Evolutionary conservation across 352 stramenopile genomes (phyloP).

Genomic region (Pythium coloratum): DNA sequence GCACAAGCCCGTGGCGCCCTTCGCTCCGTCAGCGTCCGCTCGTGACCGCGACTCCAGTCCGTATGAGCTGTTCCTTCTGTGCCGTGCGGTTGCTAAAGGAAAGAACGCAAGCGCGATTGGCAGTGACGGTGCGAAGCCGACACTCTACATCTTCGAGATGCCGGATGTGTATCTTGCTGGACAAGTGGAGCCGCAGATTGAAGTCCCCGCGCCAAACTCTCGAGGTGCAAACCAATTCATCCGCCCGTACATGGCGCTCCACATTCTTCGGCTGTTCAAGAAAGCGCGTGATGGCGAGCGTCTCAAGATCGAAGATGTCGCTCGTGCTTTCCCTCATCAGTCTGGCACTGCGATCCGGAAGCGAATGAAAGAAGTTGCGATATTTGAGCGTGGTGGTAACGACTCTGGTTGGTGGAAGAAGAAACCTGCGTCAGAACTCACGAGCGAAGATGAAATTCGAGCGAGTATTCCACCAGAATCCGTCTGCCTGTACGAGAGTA

Average conservation of each 20-base stretch:
- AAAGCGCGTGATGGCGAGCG: slow-evolving; percentile 76
- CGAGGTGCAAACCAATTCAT: slow-evolving; percentile 84
- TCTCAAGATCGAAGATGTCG: slow-evolving; percentile 84
- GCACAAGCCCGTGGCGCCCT: slow-evolving; percentile 59
- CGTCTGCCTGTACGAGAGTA: slow-evolving; percentile 85
- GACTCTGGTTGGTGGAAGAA: slow-evolving; percentile 86
- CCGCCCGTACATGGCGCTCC: slow-evolving; percentile 83
- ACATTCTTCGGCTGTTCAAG: slow-evolving; percentile 83
- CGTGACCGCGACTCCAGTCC: slow-evolving; percentile 36
- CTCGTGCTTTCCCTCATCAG: slow-evolving; percentile 77
- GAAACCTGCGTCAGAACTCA: slow-evolving; percentile 56
- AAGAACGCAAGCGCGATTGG: slow-evolving; percentile 48
- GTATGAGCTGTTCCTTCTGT: slow-evolving; percentile 72
- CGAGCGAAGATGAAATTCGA: slow-evolving; percentile 75
- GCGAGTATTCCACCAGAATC: slow-evolving; percentile 69
- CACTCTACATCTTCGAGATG: slow-evolving; percentile 75
- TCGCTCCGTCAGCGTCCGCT: slow-evolving; percentile 38
- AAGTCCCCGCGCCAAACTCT: slow-evolving; percentile 81
- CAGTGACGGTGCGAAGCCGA: slow-evolving; percentile 47
- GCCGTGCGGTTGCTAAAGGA: slow-evolving; percentile 67
- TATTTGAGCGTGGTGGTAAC: slow-evolving; percentile 80
- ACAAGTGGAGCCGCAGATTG: slow-evolving; percentile 81
- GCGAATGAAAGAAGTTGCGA: slow-evolving; percentile 84
- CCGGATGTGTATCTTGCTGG: slow-evolving; percentile 74
- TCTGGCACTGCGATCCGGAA: slow-evolving; percentile 79